phyloP scores from a whole-genome alignment of 768 basidiomycete genomes.

The Trametes coccinea region DNA sequence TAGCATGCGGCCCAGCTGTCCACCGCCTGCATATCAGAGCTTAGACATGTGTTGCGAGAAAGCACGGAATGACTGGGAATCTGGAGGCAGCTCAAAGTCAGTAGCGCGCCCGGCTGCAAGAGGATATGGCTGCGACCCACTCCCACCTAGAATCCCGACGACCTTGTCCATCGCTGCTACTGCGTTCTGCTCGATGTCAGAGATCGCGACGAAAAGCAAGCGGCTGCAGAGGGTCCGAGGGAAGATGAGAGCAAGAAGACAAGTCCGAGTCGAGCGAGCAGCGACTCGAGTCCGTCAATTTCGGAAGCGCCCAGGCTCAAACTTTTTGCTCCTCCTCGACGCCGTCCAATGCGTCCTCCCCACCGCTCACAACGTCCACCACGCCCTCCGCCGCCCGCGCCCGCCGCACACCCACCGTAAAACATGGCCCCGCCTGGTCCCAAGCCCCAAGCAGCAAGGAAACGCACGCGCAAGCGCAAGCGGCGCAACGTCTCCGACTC shows the following conservation, averaged over 20 bases:
- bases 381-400: neutral
- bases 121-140: conserved; percentile 27
- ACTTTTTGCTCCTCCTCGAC: conserved; percentile 4
- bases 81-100: neutral
- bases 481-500: conserved; percentile 35
- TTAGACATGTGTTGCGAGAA: conserved; percentile 1
- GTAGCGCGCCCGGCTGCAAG: neutral
- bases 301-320: conserved; percentile 11
- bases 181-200: neutral
- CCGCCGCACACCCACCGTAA: conserved; percentile 1
- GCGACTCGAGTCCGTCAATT: conserved; percentile 6
- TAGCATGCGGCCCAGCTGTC: conserved; percentile 97
- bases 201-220: conserved; percentile 5
- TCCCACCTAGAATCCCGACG: conserved; percentile 41
- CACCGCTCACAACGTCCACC: conserved; percentile 1
- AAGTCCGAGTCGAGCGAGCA: neutral
- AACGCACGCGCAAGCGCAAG: conserved; percentile 37
- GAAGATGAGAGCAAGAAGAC: conserved; percentile 7
- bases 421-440: conserved; percentile 19
- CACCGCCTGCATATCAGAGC: conserved; percentile 64
- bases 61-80: conserved; percentile 1
- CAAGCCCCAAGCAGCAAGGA: conserved; percentile 28
- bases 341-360: conserved; percentile 1
- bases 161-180: conserved; percentile 28
- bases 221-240: neutral